A percentile compares a stretch with the other conserved stretches of the same genome.
Conservation (phyloP, 208 protist genomes). For the Plasmodiophora brassicae region DNA sequence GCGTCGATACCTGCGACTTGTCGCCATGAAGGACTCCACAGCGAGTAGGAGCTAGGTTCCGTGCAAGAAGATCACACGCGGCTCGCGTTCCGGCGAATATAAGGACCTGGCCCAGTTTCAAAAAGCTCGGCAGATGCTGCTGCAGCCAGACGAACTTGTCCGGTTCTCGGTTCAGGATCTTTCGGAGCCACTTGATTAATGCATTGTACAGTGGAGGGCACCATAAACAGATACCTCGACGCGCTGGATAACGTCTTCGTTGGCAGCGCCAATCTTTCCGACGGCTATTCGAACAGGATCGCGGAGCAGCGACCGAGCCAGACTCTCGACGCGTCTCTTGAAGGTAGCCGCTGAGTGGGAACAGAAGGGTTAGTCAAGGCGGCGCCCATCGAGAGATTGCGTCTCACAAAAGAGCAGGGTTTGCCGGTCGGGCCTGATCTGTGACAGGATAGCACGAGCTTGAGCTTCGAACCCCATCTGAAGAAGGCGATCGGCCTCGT, state of each 20-base stretch:
- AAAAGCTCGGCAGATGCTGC: constrained; percentile 52
- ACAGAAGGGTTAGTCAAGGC: too few relatives aligned
- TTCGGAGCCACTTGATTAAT: too few relatives aligned
- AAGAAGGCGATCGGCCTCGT: constrained; percentile 97
- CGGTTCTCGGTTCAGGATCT: too few relatives aligned
- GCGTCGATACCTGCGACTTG: constrained; percentile 49
- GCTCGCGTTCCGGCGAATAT: constrained; percentile 71
- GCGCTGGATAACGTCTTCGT: constrained; percentile 37
- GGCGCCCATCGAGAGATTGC: too few relatives aligned
- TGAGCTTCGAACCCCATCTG: constrained; percentile 96
- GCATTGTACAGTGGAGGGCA: too few relatives aligned
- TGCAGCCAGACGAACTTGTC: constrained; percentile 60
- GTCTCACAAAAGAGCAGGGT: constrained; percentile 76
- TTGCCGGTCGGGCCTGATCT: constrained; percentile 85
- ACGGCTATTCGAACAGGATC: constrained; percentile 50
- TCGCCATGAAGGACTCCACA: constrained; percentile 53
- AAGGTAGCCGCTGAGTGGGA: constrained; percentile 56
- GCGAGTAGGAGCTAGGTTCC: constrained; percentile 34
- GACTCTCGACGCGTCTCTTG: constrained; percentile 45
- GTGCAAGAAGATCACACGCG: not conserved
- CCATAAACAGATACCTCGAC: too few relatives aligned
- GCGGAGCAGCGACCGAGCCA: constrained; percentile 40
- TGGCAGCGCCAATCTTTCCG: constrained; percentile 36
- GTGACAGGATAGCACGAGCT: constrained; percentile 54
- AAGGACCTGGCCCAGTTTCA: constrained; percentile 56